Percentiles rank a stretch among this genome's conserved stretches.
Evolutionary conservation across 2,329 filamentous ascomycete genomes (phyloP).

Genomic region (Fusarium citri): DNA sequence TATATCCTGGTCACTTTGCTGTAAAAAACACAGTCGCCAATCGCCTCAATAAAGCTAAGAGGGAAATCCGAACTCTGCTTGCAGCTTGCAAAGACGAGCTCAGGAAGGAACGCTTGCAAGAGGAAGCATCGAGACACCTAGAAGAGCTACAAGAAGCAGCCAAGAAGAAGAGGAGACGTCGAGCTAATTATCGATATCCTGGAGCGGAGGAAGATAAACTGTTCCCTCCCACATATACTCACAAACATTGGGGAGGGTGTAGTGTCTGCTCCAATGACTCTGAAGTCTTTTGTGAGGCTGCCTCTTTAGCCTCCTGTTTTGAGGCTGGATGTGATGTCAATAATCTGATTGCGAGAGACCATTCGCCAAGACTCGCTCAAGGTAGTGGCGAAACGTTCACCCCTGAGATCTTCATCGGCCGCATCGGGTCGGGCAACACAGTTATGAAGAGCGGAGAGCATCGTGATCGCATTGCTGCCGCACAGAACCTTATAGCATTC

Average conservation of each 20-base stretch:
- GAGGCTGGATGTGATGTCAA: neutral
- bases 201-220: neutral
- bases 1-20: neutral
- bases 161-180: neutral
- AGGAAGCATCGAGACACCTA: neutral
- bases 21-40: neutral
- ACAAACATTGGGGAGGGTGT: neutral
- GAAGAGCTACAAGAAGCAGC: neutral
- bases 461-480: conserved; percentile 49
- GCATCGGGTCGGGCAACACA: conserved; percentile 52
- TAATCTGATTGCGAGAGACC: neutral
- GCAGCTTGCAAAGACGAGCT: neutral
- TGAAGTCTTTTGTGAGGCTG: neutral
- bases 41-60: neutral
- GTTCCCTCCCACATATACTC: neutral
- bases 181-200: conserved; percentile 1
- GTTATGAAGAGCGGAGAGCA: conserved; percentile 52
- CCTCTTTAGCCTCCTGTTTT: neutral
- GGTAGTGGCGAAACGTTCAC: neutral
- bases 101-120: neutral
- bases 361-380: fast-evolving
- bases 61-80: neutral
- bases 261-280: neutral
- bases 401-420: neutral
- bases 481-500: conserved; percentile 33